Conservation (phyloP, 1,284 basidiomycete species). For the Microbotryomycetes sp. region DNA sequence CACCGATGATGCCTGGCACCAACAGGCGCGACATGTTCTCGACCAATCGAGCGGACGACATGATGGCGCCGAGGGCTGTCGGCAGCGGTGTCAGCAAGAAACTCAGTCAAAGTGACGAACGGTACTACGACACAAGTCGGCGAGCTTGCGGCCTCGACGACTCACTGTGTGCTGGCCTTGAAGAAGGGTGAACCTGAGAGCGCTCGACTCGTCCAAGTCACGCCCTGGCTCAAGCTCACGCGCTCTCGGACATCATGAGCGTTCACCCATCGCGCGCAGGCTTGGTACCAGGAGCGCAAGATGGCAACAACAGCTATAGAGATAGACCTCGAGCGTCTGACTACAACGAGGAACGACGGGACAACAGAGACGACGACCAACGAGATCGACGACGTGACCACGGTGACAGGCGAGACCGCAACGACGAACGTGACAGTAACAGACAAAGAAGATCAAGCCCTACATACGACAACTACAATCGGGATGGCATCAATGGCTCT, state of each 20-base stretch:
- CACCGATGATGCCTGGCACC: constrained; percentile 67
- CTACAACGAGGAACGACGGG: constrained; percentile 3
- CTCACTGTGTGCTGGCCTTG: no score
- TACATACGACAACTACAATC: neutral
- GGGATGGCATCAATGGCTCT: neutral
- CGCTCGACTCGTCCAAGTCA: no score
- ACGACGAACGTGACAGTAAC: neutral
- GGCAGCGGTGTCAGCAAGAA: neutral
- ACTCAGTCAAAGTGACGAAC: neutral
- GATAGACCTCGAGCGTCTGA: constrained; percentile 7
- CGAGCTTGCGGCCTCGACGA: no score
- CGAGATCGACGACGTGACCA: no score
- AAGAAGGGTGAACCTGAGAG: no score
- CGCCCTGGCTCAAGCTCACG: neutral
- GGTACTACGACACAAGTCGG: neutral
- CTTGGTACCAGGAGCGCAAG: no score
- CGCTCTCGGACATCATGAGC: constrained; percentile 1
- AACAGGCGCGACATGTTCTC: constrained; percentile 22
- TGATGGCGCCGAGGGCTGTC: neutral
- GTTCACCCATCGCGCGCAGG: constrained; percentile 5
- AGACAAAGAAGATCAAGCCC: neutral
- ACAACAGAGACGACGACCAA: no score
- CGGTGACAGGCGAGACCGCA: neutral
- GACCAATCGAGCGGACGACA: constrained; percentile 10
- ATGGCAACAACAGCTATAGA: neutral